Base-by-base conservation (phyloP, 257 asterid genomes). In the Galeopsis tetrahit region DNA sequence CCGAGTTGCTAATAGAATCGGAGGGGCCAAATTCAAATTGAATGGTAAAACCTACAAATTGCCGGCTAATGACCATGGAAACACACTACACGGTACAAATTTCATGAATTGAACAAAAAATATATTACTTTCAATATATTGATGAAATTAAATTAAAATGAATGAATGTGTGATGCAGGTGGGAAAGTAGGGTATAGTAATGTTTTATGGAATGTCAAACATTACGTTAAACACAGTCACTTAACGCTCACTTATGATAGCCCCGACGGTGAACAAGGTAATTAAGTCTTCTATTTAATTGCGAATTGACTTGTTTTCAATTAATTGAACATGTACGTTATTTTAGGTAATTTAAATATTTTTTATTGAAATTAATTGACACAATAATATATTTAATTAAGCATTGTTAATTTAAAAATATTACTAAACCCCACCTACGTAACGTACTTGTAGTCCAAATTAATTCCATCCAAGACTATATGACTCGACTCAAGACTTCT, bases 1-100 rank as follows among this genome's bases (percentile, higher is more conserved):
- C 0, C 90, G 98, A 8, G 97, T 93, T 8, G 97, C 97, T 3
- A 93, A 93, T 48, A 64, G 97, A 40, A 89, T 93, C 61, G 92
- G 95, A 57, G 89, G 89, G 5, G 95, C 97, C n/a, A 11, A 80
- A 5, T 93, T 93, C 81, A 70, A 75, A 17, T 40, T 91, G 64
- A 66, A 88, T 70, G 96, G 96, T 7, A 80, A 66, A 6, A 58
- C 55, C 21, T 91, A 93, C 78, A 81, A 69, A 3, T 61, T 89
- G 52, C 89, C 96, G 15, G 83, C 85, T 3, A 93, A 93, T 69
- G 95, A 93, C 68, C 86, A 87, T 75, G 96, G 96, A 63, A 93
- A 91, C 83, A 93, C 97, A 15, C 96, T 93, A 34, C 98, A 91
- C 34, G 97, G 97, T 89, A 78, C 6, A 2, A 61, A 5, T 60